These are phyloP conservation scores for Tylopilus subfusipes DNA, from an alignment of 768 basidiomycete genomes.

Conservation along the genomic window DNA sequence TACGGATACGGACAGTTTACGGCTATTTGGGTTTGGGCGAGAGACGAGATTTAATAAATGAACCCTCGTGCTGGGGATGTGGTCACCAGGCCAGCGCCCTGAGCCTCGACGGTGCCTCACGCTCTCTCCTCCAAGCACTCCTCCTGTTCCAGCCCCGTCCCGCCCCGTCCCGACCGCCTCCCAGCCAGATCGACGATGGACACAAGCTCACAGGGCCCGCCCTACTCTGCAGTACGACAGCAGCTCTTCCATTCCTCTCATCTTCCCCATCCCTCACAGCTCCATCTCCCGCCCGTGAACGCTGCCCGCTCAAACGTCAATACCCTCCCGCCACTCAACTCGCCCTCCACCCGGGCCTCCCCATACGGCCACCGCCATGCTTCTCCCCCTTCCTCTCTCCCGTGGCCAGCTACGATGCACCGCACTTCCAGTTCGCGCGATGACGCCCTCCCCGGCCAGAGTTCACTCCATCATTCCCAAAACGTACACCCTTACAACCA, in stretches of 20 bases:
- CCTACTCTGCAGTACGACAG: conserved; percentile 27
- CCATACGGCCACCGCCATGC: conserved; percentile 27
- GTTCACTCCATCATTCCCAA: conserved; percentile 17
- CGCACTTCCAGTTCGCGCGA: conserved; percentile 42
- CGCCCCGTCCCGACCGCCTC: conserved; percentile 2
- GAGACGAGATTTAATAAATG: conserved; percentile 23
- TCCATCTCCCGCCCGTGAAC: conserved; percentile 37
- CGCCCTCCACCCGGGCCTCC: conserved; percentile 25
- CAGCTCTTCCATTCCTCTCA: conserved; percentile 42
- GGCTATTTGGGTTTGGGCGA: conserved; percentile 24
- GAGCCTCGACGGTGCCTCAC: neutral
- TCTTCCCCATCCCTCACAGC: conserved; percentile 42
- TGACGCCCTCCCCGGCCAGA: conserved; percentile 32
- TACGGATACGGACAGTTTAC: conserved; percentile 19
- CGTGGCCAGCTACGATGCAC: conserved; percentile 29
- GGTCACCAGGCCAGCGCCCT: conserved; percentile 10
- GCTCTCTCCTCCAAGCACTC: neutral
- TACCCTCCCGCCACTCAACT: conserved; percentile 41
- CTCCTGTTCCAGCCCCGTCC: conserved; percentile 8
- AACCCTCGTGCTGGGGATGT: conserved; percentile 19
- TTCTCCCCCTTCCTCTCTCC: conserved; percentile 25
- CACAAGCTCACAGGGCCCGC: conserved; percentile 29
- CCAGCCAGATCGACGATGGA: conserved; percentile 20
- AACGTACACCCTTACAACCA: conserved; percentile 22
- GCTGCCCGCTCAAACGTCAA: conserved; percentile 35